Percentiles rank a stretch among this genome's conserved stretches.
phyloP scores from a whole-genome alignment of 768 basidiomycete genomes.

The Leccinum sublutescens region DNA sequence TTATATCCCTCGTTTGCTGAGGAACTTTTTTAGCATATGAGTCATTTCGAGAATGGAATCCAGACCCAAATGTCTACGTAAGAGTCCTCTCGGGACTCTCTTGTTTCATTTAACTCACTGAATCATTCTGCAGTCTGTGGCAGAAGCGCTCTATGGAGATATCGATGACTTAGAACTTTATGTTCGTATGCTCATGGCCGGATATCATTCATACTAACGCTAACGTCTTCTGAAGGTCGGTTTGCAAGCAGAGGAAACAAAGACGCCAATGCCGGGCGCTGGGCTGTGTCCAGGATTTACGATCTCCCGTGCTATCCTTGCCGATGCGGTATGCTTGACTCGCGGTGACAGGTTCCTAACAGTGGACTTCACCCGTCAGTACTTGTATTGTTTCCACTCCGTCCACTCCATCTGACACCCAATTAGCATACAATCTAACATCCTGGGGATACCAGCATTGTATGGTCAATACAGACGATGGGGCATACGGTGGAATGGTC shows the following conservation, averaged over 20 bases:
- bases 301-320: conserved; percentile 79
- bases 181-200: conserved; percentile 36
- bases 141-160: conserved; percentile 62
- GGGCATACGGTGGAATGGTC: conserved; percentile 77
- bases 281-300: conserved; percentile 84
- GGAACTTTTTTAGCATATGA: conserved; percentile 45
- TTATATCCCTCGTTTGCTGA: conserved; percentile 2
- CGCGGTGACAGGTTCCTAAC: conserved; percentile 83
- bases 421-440: conserved; percentile 66
- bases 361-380: conserved; percentile 71
- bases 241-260: conserved; percentile 71
- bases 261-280: conserved; percentile 60
- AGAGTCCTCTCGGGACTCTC: conserved; percentile 15
- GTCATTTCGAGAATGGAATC: conserved; percentile 73
- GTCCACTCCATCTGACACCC: conserved; percentile 3
- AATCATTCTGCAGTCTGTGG: conserved; percentile 46
- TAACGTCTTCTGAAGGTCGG: conserved; percentile 43
- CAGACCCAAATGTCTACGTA: conserved; percentile 54
- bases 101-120: neutral
- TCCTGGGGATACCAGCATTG: conserved; percentile 79
- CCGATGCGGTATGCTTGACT: conserved; percentile 71
- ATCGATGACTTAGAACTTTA: conserved; percentile 82
- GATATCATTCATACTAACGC: neutral
- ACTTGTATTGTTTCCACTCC: neutral
- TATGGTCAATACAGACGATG: conserved; percentile 58